Evolutionary conservation across 495 filamentous ascomycete species (phyloP).

Genomic region (Pseudomonodictys pantanalensis): DNA sequence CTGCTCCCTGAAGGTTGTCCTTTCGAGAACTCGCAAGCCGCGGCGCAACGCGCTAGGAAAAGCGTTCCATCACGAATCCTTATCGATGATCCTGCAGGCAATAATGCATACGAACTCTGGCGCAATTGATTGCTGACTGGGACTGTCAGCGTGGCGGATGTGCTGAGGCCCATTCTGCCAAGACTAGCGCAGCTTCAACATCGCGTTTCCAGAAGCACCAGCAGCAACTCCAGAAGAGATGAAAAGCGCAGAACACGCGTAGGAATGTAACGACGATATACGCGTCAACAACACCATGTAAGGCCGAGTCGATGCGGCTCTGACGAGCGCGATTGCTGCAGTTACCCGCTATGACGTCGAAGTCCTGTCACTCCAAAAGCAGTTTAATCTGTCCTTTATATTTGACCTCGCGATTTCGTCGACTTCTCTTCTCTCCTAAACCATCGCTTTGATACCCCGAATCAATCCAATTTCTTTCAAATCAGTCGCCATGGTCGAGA

Average conservation of each 20-base stretch:
- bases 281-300: too few species aligned
- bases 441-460: not conserved
- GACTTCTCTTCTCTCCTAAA: not conserved
- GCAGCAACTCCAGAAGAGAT: too few species aligned
- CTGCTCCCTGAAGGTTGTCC: too few species aligned
- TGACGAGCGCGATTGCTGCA: not conserved
- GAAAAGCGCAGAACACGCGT: too few species aligned
- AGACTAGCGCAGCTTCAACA: not conserved
- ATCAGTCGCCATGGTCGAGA: constrained; percentile 32
- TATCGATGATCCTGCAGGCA: not conserved
- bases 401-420: not conserved
- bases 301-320: too few species aligned
- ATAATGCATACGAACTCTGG: not conserved
- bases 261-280: too few species aligned
- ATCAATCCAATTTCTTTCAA: constrained; percentile 9
- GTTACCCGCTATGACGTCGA: not conserved
- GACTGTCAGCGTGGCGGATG: constrained; percentile 1
- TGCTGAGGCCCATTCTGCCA: not conserved
- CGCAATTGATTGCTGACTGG: not conserved
- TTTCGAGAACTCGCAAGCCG: too few species aligned
- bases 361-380: not conserved
- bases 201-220: too few species aligned
- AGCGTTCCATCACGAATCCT: too few species aligned
- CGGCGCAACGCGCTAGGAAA: too few species aligned
- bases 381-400: not conserved